These are phyloP conservation scores for Kodamaea anthophila DNA, from an alignment of 1,139 yeast genomes.

Conservation along the genomic window DNA sequence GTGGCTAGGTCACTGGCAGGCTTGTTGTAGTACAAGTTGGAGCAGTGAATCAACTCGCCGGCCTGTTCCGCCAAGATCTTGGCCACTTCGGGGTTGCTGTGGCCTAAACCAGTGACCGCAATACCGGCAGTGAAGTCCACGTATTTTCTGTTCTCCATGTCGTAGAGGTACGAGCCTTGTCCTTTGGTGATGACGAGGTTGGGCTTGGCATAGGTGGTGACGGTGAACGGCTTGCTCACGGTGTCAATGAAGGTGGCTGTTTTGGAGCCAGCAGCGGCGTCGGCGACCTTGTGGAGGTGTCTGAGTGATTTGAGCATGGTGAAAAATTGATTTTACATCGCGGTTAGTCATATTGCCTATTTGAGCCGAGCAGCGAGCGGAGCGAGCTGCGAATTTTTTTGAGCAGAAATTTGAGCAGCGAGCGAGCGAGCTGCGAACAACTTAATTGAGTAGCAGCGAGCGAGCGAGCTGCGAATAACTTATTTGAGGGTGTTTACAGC, in stretches of 20 bases:
- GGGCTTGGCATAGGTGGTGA: constrained; percentile 82
- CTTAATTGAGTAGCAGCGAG: too few relatives aligned
- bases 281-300: constrained; percentile 11
- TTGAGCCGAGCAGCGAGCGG: constrained; percentile 15
- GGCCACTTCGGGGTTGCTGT: constrained; percentile 68
- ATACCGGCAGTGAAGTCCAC: constrained; percentile 93
- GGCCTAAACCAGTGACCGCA: constrained; percentile 95
- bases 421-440: too few relatives aligned
- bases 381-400: too few relatives aligned
- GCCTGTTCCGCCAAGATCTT: constrained; percentile 69
- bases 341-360: constrained; percentile 32
- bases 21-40: constrained; percentile 78
- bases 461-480: too few relatives aligned
- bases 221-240: constrained; percentile 50
- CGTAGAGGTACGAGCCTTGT: constrained; percentile 68
- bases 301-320: constrained; percentile 11
- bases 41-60: constrained; percentile 67
- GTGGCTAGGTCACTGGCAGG: constrained; percentile 79
- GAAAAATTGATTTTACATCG: constrained; percentile 25
- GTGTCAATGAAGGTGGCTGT: constrained; percentile 31
- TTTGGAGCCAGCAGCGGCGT: constrained; percentile 15
- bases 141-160: constrained; percentile 68
- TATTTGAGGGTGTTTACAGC: too few relatives aligned
- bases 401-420: too few relatives aligned
- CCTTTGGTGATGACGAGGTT: constrained; percentile 64